Conservation (phyloP, 2,329 filamentous ascomycete genomes). For the Colletotrichum sp. region DNA sequence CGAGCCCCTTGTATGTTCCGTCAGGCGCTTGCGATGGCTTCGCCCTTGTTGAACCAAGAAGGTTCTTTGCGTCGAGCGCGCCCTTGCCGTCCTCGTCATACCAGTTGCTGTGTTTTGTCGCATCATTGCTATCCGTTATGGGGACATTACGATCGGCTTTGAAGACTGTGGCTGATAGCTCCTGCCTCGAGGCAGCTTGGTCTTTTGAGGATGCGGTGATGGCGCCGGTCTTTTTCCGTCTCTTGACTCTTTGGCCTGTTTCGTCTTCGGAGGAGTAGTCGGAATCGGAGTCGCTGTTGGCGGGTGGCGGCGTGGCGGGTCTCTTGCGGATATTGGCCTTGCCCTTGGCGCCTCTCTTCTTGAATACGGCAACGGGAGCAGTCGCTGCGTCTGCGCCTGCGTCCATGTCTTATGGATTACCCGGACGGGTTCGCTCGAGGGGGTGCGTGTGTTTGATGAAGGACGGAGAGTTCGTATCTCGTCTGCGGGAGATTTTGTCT, state of each 20-base stretch:
- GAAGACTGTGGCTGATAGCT: constrained; percentile 58
- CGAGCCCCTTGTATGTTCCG: constrained; percentile 78
- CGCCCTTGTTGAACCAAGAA: constrained; percentile 61
- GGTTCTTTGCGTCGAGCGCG: constrained; percentile 52
- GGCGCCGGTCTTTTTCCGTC: constrained; percentile 71
- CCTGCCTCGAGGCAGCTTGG: constrained; percentile 39
- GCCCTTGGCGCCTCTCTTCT: constrained; percentile 80
- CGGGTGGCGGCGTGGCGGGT: constrained; percentile 77
- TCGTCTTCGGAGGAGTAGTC: constrained; percentile 79
- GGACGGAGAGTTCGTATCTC: neutral
- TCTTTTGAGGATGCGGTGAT: constrained; percentile 69
- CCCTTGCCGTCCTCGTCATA: constrained; percentile 74
- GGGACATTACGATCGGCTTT: constrained; percentile 65
- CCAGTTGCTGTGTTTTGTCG: constrained; percentile 90
- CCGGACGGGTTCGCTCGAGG: neutral
- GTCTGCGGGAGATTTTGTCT: neutral
- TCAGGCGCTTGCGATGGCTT: constrained; percentile 41
- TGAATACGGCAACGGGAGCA: constrained; percentile 73
- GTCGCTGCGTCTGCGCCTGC: constrained; percentile 17
- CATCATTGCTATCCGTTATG: constrained; percentile 78
- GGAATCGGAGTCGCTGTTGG: constrained; percentile 62
- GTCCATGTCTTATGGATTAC: neutral
- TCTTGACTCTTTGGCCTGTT: constrained; percentile 77
- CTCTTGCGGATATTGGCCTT: constrained; percentile 83
- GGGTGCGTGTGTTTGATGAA: neutral